A percentile compares a stretch with the other conserved stretches of the same genome.
These are phyloP conservation scores for Coprinopsis marcescibilis DNA, from an alignment of 768 basidiomycete species.

Conservation along the genomic window DNA sequence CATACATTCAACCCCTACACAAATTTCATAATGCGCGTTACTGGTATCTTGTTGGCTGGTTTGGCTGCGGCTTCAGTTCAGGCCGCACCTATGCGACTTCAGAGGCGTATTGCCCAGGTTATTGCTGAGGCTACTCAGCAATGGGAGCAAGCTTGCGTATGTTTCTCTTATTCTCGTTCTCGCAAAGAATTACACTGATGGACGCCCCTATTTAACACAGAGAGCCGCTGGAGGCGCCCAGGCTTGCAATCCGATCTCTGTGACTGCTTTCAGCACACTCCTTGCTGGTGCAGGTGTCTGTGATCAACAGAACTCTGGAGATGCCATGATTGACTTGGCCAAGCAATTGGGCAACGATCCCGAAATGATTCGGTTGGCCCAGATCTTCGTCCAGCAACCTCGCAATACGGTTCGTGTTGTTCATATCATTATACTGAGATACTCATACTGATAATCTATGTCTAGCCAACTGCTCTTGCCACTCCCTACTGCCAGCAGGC, in stretches of 20 bases:
- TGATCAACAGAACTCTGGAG: conserved; percentile 52
- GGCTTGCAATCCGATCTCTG: conserved; percentile 53
- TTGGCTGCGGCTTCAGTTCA: conserved; percentile 27
- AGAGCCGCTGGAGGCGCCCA: conserved; percentile 46
- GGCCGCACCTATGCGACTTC: conserved; percentile 27
- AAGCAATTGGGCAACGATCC: conserved; percentile 32
- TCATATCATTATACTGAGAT: background rate
- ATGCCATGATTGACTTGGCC: conserved; percentile 45
- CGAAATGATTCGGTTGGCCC: conserved; percentile 40
- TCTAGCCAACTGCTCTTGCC: conserved; percentile 40
- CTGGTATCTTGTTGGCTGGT: conserved; percentile 24
- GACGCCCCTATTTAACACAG: conserved; percentile 28
- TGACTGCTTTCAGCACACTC: conserved; percentile 51
- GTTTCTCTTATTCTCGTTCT: conserved; percentile 17
- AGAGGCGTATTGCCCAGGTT: conserved; percentile 45
- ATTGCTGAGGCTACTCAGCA: conserved; percentile 41
- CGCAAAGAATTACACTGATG: conserved; percentile 2
- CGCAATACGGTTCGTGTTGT: conserved; percentile 36
- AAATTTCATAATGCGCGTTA: conserved; percentile 20
- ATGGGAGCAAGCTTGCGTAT: conserved; percentile 51
- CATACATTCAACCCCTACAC: conserved; percentile 7
- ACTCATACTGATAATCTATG: conserved; percentile 19
- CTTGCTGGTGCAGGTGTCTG: conserved; percentile 52
- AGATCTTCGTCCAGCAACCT: conserved; percentile 47
- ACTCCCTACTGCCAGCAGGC: conserved; percentile 46